Base-by-base conservation (phyloP, 768 basidiomycete species). In the Lepiota brunneoincarnata region DNA sequence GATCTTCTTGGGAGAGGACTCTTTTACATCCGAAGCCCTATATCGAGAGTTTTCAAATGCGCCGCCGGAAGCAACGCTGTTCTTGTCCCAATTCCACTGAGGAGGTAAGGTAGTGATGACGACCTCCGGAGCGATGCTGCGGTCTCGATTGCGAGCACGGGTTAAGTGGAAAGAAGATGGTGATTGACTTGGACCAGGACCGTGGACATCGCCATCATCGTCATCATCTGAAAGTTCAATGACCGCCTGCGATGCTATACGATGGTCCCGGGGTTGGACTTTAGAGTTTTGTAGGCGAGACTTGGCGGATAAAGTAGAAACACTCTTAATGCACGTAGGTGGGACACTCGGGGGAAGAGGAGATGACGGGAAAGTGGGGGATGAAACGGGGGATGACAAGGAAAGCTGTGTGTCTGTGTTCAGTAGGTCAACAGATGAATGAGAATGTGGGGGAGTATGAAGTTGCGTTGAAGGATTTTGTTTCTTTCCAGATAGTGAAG, bases 401-500 rank as follows among this genome's bases (percentile, higher is more conserved):
- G 6, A 31, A 10, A 35, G 14, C n/a, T n/a, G n/a, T 31, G 14
- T 34, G 18, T 26, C 35, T n/a, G 39, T 11, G 21, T 20, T 35
- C n/a, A 28, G 37, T 10, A 20, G 39, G 40, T 51, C 43, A 1
- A 40, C 7, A 24, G 48, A 47, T 2, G 57, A 55, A 12, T 50
- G 31, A 12, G 76, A 77, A 41, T 61, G 65, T 9, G 77, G 76
- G 34, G 75, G 76, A 2, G 75, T 77, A 49, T 72, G 64, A 4
- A 77, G 62, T 54, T 77, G 75, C 5, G 38, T 4, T 24, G 28
- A 49, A 4, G 37, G 45, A 9, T 42, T 37, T 45, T 21, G 36
- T 43, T 34, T n/a, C 31, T 44, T 49, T 15, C 6, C 28, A 17
- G 7, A 26, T n/a, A 21, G 23, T 3, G 23, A 17, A 6, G 44